Base-by-base conservation (phyloP, 352 stramenopile species). In the Globisporangium paroecandrum region DNA sequence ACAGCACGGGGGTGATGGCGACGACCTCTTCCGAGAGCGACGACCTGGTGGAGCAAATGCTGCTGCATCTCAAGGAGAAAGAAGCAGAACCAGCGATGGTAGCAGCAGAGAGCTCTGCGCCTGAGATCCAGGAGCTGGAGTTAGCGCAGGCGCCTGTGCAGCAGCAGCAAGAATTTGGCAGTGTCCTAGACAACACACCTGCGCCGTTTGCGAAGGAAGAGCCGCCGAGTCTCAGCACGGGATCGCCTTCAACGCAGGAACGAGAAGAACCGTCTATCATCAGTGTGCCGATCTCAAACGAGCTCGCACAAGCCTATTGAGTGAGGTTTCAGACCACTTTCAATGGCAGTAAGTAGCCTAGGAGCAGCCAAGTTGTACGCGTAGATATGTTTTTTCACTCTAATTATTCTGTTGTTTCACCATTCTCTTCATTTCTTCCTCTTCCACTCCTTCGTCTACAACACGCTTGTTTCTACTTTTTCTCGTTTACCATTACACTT, bases 31-130 rank as follows among this genome's bases (percentile, higher is more conserved):
- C 47, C 0, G 68, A 72, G 25, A 69, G 62, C 34, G 62, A 72
- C 49, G 55, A 69, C 46, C 57, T 72, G 27, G 46, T 65, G 12
- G 62, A 69, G 62, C 62, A 69, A 34, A 72, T 72, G 54, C 41
- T 65, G 15, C 32, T 32, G 55, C 63, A 62, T 24, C n/a, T 72
- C 29, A 60, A 60, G n/a, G 68, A 69, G n/a, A 63, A 66, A 20
- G 65, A 69, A 13, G 34, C 27, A 58, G 38, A 22, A 24, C 34
- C 47, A 18, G 29, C 34, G 8, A 3, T 43, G 24, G 38, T n/a
- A 24, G 51, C 47, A 10, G 29, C 46, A 12, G 3, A 41, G 24
- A 54, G 41, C 9, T 13, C 24, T 5, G n/a, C 12, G 15, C 20
- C 29, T 46, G 41, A 54, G 62, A 61, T 43, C 22, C 66, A 62